Conservation (phyloP, 2,329 filamentous ascomycete genomes). For the Talaromyces sp. region DNA sequence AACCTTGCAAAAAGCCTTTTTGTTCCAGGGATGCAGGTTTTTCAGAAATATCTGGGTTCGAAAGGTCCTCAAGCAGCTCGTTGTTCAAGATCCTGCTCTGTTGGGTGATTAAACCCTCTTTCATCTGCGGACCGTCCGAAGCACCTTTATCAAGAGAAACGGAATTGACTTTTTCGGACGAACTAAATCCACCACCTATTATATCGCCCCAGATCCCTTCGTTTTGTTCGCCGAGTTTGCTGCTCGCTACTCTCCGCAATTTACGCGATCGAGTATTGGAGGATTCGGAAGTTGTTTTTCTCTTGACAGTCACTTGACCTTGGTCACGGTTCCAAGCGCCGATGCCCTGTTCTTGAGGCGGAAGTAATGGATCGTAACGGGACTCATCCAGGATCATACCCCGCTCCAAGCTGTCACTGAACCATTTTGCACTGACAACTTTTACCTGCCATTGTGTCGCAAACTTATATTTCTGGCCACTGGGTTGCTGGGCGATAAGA, state of each 20-base stretch:
- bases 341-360: constrained; percentile 64
- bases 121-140: constrained; percentile 16
- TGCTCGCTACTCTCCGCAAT: constrained; percentile 79
- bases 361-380: constrained; percentile 72
- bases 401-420: constrained; percentile 72
- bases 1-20: constrained; percentile 50
- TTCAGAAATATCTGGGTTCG: not conserved
- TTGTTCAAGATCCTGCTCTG: constrained; percentile 36
- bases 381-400: constrained; percentile 87
- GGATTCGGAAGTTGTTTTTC: constrained; percentile 41
- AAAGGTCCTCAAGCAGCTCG: constrained; percentile 24
- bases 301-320: constrained; percentile 21
- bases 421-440: constrained; percentile 78
- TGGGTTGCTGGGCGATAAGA: constrained; percentile 70
- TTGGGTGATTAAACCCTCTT: constrained; percentile 25
- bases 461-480: constrained; percentile 84
- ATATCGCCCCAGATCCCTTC: constrained; percentile 90
- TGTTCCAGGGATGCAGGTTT: constrained; percentile 24
- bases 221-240: constrained; percentile 72
- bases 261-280: constrained; percentile 66
- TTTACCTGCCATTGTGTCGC: constrained; percentile 78
- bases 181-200: constrained; percentile 47
- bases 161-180: constrained; percentile 22
- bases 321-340: constrained; percentile 65
- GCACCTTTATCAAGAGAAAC: constrained; percentile 24